Base-by-base conservation (phyloP, 2,329 filamentous ascomycete species). In the Emericellopsis cladophorae region DNA sequence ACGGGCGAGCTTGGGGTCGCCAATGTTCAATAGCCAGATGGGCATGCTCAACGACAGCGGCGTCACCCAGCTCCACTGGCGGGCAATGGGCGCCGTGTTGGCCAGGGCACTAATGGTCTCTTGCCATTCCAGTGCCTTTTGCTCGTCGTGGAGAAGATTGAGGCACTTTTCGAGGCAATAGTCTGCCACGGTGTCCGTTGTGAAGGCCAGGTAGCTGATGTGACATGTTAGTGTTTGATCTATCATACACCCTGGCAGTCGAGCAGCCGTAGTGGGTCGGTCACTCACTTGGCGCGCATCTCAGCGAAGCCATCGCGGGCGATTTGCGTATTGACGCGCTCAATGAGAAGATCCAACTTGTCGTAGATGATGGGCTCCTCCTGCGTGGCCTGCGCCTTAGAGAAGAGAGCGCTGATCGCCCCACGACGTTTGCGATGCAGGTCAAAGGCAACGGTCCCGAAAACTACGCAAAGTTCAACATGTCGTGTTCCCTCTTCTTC, bases 61-160 rank as follows among this genome's bases (percentile, higher is more conserved):
- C 4, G 36, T 42, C 21, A 42, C 22, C 41, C 41, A 42, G 14
- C n/a, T 34, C 14, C 37, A 42, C n/a, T 42, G 36, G 21, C 26
- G 15, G 18, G 31, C 36, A 22, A 42, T 10, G 12, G 41, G 41
- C 7, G 36, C 36, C 8, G 33, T 32, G 29, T 15, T 16, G 14
- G 41, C 36, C 15, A 40, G 12, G 7, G 41, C 15, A 9, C 22
- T 31, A 15, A 39, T 33, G 7, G 36, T 39, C 10, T 29, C 26
- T 18, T 34, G n/a, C 41, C 41, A 42, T 10, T 24, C 14, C 14
- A 11, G 11, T 14, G 41, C 37, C 31, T 34, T 40, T 11, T 39
- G 11, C 21, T 39, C 36, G 22, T 40, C 31, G 16, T 39, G 26
- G 12, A 39, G 29, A 16, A 42, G n/a, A 4, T 31, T 11, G 10